Evolutionary conservation across 2,329 filamentous ascomycete genomes (phyloP), one percentile per base, ranked within the genome.

Genomic region (Daldinia sp.): DNA sequence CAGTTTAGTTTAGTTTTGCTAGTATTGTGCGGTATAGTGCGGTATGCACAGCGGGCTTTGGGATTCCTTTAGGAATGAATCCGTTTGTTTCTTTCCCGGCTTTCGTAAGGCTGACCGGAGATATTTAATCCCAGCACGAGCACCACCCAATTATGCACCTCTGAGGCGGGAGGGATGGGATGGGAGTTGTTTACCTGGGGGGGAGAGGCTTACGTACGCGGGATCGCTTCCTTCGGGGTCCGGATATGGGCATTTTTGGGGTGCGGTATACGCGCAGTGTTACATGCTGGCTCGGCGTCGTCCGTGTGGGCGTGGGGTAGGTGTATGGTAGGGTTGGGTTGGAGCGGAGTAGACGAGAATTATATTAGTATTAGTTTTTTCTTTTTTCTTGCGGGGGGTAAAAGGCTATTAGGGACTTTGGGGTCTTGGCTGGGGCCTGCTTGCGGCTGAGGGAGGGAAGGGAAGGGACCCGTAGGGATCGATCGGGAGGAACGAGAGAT

Each of bases 101-200:
- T 47, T 29, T 29, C 13, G 45, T 48, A 48, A 48, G 45, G 45
- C 45, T 48, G 45, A 48, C 45, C 45, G 45, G 45, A 48, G 15
- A 48, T 30, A 48, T 32, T 48, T 29, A 29, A 48, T 48, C 27
- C 25, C 9, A 19, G 27, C 11, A 32, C 11, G 11, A 6, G 29
- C 27, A 30, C 15, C 45, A 10, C 4, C 43, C 43, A 48, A 30
- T 30, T 30, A 30, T 6, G 25, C 13, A 25, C 25, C 43, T 23
- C 13, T 3, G 8, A 4, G 5, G 15, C 10, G 37, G 17, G 35
- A 23, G n/a, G 15, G 23, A 41, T 13, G 30, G 34, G 27, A 21
- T 11, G 11, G 21, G 32, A n/a, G 41, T 8, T 19, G 3, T 37
- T 19, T 47, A n/a, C 11, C 23, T 55, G 21, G 11, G 41, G 13